Conservation (phyloP, 306 rosid genomes). For the Pyrus bretschneideri region DNA sequence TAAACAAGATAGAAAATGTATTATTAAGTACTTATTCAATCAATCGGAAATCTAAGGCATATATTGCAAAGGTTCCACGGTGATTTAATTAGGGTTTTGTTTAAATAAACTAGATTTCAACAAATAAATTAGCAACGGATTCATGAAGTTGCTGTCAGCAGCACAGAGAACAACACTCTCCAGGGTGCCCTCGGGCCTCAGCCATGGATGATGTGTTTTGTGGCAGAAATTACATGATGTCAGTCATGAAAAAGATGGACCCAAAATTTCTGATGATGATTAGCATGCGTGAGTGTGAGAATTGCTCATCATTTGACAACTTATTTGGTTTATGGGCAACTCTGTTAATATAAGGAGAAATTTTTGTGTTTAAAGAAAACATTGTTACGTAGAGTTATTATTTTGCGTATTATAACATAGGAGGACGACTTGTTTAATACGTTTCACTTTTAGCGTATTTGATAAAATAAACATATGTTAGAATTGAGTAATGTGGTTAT, state of each 20-base stretch:
- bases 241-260: background rate
- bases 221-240: background rate
- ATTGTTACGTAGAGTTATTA: background rate
- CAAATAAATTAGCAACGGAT: background rate
- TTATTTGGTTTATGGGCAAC: background rate
- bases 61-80: background rate
- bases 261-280: background rate
- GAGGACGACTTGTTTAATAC: background rate
- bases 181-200: slow-evolving; percentile 13
- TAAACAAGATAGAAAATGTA: background rate
- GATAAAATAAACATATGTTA: background rate
- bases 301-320: slow-evolving; percentile 7
- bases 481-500: no score
- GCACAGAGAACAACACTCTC: background rate
- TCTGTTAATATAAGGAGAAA: background rate
- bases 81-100: background rate
- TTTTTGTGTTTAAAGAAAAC: background rate
- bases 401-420: no score
- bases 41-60: background rate
- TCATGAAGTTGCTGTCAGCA: background rate
- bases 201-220: slow-evolving; percentile 2
- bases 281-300: slow-evolving; percentile 2
- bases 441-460: background rate
- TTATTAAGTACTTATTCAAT: background rate
- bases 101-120: background rate